Base-by-base conservation (phyloP, 495 filamentous ascomycete species). In the Penicillium argentinense region DNA sequence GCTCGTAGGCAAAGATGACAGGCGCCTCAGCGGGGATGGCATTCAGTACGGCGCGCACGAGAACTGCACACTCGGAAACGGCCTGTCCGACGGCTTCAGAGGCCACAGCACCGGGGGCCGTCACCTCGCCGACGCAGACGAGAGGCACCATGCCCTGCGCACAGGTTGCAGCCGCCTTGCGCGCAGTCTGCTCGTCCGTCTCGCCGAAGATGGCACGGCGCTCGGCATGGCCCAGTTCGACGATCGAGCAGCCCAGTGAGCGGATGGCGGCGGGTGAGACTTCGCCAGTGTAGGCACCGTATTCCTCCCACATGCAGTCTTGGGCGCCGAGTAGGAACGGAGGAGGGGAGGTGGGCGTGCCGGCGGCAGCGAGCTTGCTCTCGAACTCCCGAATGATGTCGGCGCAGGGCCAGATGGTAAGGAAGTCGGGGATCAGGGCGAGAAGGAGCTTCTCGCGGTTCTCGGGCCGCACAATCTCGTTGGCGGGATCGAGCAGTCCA, bases 1-100 rank as follows among this genome's bases (percentile, higher is more conserved):
- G 89, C 71, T 95, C 89, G 61, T 95, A 95, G 3, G 88, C 89
- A 28, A 93, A 75, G 11, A 91, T 81, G 14, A 92, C 77, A n/a
- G 89, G 80, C 1, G 76, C 77, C 8, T 81, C 71, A 2, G 58
- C 65, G 0, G 78, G 74, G 17, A 91, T 66, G 0, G 72, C 77
- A 11, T 66, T 66, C 13, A 93, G 56, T 6, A 87, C 80, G 2
- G 78, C 70, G 16, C 71, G 69, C 11, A 93, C 73, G 49, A 91
- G 86, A 13, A 68, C 62, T 23, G 68, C 67, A 45, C 86, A 88
- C 63, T 91, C 87, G 4, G 70, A 45, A 1, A 85, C 74, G 0
- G 88, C 88, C 16, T 67, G 47, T 0, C 74, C 79, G 13, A 84
- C 76, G 0, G 74, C 74, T 44, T 77, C 60, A 0, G 75, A 75